Base-by-base conservation (phyloP, 805 yeast genomes). In the Hanseniaspora nectarophila region DNA sequence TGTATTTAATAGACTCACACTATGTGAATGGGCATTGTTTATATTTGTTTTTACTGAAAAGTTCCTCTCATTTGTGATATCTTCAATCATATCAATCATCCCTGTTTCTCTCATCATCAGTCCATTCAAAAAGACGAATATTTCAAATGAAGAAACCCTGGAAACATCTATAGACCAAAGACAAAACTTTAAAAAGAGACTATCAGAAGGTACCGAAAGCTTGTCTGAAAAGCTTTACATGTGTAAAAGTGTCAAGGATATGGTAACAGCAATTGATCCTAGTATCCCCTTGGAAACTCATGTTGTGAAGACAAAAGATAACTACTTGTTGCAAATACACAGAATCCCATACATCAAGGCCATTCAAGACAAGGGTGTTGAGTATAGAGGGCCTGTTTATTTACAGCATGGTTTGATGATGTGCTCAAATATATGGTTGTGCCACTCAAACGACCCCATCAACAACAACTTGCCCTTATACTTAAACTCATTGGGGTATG, bases 341-440 rank as follows among this genome's bases (percentile, higher is more conserved):
- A 70, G 95, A 44, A 72, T 86, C 2, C 74, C 74, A 44, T 76
- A 77, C 8, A 57, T 57, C 31, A 38, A 48, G 13, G 50, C 29
- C 15, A 60, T 57, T 9, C 56, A 70, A 13, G 12, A 15, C 34
- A 61, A 64, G 46, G 67, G 66, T 0, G 43, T 39, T 9, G 33
- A 32, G 13, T 45, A 35, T n/a, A 45, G 35, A 16, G 73, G 76
- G 50, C 81, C 82, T 1, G 84, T 85, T 0, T 90, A 85, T 63
- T 73, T 90, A 51, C 97, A 90, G 63, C 97, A 90, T 62, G 97
- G 97, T 0, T 70, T 90, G 47, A 71, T 90, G 55, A 89, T 88
- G 92, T 81, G 81, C 63, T 80, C 89, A 43, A 97, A 92, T 61
- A 72, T 85, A 24, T 83, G 95, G 94, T 65, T 80, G 61, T 74